Evolutionary conservation across 2,329 filamentous ascomycete species (phyloP).

Genomic region (Fusarium miscanthi): DNA sequence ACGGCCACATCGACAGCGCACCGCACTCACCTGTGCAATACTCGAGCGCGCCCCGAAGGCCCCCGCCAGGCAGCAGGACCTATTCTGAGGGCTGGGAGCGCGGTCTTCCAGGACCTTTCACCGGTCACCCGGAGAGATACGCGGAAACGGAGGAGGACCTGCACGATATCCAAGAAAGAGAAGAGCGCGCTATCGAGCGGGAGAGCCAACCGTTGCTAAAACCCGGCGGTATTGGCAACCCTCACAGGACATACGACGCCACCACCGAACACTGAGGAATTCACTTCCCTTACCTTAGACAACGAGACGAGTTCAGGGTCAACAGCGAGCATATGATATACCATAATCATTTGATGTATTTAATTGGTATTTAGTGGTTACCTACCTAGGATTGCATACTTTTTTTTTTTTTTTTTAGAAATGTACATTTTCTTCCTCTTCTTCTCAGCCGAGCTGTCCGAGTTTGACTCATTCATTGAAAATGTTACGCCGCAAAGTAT

Average conservation of each 20-base stretch:
- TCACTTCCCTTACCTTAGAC: conserved; percentile 1
- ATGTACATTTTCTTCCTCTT: conserved; percentile 14
- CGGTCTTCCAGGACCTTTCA: conserved; percentile 62
- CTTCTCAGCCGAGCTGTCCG: background rate
- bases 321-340: conserved; percentile 43
- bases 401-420: too few species aligned
- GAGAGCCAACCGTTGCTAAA: conserved; percentile 63
- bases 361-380: conserved; percentile 27
- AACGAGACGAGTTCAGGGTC: conserved; percentile 13
- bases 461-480: conserved; percentile 21
- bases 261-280: conserved; percentile 33
- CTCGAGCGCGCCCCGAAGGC: conserved; percentile 47
- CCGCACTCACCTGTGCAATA: conserved; percentile 46
- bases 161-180: conserved; percentile 61
- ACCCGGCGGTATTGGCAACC: conserved; percentile 62
- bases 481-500: conserved; percentile 1
- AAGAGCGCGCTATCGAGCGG: conserved; percentile 61
- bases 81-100: conserved; percentile 64
- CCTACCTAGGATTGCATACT: conserved; percentile 22
- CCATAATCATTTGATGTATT: conserved; percentile 14
- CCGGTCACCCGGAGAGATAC: conserved; percentile 63
- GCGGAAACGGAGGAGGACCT: conserved; percentile 63
- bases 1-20: conserved; percentile 40
- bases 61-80: conserved; percentile 54
- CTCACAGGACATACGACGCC: conserved; percentile 54